Conservation (phyloP, 2,329 filamentous ascomycete genomes). For the Juglanconis sp. region DNA sequence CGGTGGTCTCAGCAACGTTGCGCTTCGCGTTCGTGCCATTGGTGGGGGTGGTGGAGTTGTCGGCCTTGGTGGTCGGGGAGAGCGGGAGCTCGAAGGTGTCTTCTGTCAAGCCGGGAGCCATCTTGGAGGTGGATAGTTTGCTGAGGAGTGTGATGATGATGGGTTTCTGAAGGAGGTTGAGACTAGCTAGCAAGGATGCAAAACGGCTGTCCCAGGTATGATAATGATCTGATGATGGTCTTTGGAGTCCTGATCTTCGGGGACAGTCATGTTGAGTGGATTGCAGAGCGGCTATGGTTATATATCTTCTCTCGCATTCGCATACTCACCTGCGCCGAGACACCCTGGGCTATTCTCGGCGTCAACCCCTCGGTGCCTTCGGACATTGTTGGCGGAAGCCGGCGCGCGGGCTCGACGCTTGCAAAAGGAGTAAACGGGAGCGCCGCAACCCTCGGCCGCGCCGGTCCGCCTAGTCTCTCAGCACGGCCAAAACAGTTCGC, state of each 20-base stretch:
- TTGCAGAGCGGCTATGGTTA: neutral
- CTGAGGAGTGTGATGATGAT: neutral
- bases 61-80: neutral
- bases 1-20: constrained; percentile 16
- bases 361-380: neutral
- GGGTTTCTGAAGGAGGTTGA: neutral
- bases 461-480: too few species aligned
- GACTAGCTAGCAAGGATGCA: too few species aligned
- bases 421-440: neutral
- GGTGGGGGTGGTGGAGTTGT: neutral
- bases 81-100: constrained; percentile 4
- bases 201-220: too few species aligned
- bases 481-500: too few species aligned
- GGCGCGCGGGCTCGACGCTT: constrained; percentile 1
- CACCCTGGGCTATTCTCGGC: neutral
- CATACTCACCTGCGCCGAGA: too few species aligned
- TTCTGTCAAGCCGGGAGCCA: constrained; percentile 13
- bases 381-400: constrained; percentile 18
- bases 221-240: neutral
- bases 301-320: constrained; percentile 3
- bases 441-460: neutral
- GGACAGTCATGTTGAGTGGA: neutral
- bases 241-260: neutral
- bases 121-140: neutral
- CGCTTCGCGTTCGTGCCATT: constrained; percentile 11